phyloP scores from a whole-genome alignment of 257 asterid species.

The Ehretia macrophylla region DNA sequence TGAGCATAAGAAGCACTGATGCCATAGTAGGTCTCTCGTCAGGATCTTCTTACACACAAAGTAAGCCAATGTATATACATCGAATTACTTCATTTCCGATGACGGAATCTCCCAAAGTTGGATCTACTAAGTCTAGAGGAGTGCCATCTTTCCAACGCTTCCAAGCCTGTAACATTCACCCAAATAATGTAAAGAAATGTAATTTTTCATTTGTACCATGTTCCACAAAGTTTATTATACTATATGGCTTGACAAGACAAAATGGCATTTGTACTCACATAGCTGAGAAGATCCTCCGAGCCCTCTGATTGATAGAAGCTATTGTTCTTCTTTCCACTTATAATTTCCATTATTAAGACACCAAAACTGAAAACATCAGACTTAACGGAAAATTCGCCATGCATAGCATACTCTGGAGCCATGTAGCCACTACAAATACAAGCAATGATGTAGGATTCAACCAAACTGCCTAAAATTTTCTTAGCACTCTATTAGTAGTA shows the following conservation, averaged over 20 bases:
- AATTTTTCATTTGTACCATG: not conserved
- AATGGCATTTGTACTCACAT: conserved; percentile 17
- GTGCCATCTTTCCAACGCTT: conserved; percentile 7
- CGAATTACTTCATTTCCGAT: conserved; percentile 1
- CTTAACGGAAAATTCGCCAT: conserved; percentile 13
- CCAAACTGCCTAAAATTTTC: too few relatives aligned
- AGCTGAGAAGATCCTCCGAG: conserved; percentile 12
- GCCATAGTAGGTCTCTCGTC: conserved; percentile 14
- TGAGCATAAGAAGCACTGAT: conserved; percentile 13
- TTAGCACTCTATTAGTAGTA: too few relatives aligned
- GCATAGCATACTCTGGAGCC: conserved; percentile 25
- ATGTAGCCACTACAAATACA: conserved; percentile 25
- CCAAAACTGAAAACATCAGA: conserved; percentile 31
- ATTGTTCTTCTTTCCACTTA: conserved; percentile 19
- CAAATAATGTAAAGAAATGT: not conserved
- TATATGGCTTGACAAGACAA: not conserved
- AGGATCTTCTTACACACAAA: conserved; percentile 13
- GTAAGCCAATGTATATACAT: conserved; percentile 13
- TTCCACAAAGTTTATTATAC: not conserved
- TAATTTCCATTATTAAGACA: conserved; percentile 19
- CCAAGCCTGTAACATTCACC: conserved; percentile 9
- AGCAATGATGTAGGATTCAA: not conserved
- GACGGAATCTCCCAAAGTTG: not conserved
- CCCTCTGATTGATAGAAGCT: conserved; percentile 3
- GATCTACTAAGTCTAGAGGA: conserved; percentile 2